Base-by-base conservation (phyloP, 768 basidiomycete genomes). In the Pleurotus pulmonarius region DNA sequence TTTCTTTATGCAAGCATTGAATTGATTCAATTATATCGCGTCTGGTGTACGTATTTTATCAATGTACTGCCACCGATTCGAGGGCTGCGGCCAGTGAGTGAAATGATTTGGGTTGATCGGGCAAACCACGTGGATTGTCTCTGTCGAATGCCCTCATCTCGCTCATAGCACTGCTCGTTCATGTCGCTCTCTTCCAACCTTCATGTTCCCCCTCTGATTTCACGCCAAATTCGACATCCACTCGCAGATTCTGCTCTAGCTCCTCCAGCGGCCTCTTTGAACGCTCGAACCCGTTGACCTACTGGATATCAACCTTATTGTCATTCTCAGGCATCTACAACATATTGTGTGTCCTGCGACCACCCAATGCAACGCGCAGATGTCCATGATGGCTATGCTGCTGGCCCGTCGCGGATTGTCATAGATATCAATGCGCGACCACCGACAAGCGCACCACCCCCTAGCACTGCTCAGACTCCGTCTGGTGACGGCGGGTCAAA, bases 401-500 rank as follows among this genome's bases (percentile, higher is more conserved):
- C 51, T 16, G 38, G 51, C 18, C 51, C 51, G 22, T 53, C 51
- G 16, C n/a, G 51, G 51, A 53, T 53, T 25, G 39, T 53, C 39
- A 53, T 53, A 39, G 51, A 53, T 41, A n/a, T 53, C 51, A 53
- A 49, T 25, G n/a, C 20, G 13, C 48, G 9, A 15, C 20, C 26
- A 29, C 20, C 48, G 37, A 15, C 48, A 29, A 24, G 39, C 25
- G 18, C 20, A 18, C 41, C 39, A 20, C 39, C 51, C 38, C 51
- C 39, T 41, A 41, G 38, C 18, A 15, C 15, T 53, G 38, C 9
- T 22, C 51, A 53, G 13, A 11, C 51, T 29, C 38, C 22, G 41
- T 41, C 39, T n/a, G 26, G 13, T 38, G 56, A 60, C 40, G 38
- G 63, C 26, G 52, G 61, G 15, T 44, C 59, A 47, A 75, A 75